Conservation (phyloP, 1,284 basidiomycete genomes). For the Ustilago vetiveriae region DNA sequence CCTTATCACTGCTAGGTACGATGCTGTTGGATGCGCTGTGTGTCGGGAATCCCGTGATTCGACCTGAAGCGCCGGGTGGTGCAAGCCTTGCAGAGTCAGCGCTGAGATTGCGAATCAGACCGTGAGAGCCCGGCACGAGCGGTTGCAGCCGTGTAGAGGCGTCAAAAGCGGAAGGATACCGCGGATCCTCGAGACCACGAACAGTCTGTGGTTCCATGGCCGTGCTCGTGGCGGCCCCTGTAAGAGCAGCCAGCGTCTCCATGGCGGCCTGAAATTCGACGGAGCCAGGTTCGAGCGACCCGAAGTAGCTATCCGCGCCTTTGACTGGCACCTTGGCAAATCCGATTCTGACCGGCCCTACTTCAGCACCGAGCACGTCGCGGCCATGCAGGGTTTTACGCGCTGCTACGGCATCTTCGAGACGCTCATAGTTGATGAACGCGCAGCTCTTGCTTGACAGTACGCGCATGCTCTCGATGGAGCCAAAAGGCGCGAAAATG, state of each 20-base stretch:
- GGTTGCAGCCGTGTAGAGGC: slow-evolving; percentile 74
- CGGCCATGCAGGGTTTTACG: slow-evolving; percentile 93
- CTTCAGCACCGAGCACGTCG: slow-evolving; percentile 92
- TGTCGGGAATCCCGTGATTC: slow-evolving; percentile 33
- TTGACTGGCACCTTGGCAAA: slow-evolving; percentile 85
- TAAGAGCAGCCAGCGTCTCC: slow-evolving; percentile 43
- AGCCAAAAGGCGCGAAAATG: slow-evolving; percentile 91
- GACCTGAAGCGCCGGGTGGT: slow-evolving; percentile 71
- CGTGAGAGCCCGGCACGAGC: slow-evolving; percentile 8
- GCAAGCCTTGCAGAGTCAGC: slow-evolving; percentile 17
- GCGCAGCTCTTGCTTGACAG: slow-evolving; percentile 97
- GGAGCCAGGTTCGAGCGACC: slow-evolving; percentile 28
- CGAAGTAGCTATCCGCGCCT: slow-evolving; percentile 19
- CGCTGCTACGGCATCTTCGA: slow-evolving; percentile 94
- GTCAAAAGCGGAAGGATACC: slow-evolving; percentile 87
- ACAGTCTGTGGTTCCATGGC: slow-evolving; percentile 90
- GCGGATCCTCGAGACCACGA: slow-evolving; percentile 91
- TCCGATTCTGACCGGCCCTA: slow-evolving; percentile 93
- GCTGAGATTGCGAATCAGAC: slow-evolving; percentile 21
- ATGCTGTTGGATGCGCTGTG: slow-evolving; percentile 64
- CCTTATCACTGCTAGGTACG: slow-evolving; percentile 65
- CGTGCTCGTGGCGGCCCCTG: slow-evolving; percentile 80
- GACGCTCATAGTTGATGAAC: slow-evolving; percentile 93
- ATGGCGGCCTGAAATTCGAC: slow-evolving; percentile 44
- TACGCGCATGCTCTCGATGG: slow-evolving; percentile 94